Evolutionary conservation across 352 stramenopile genomes (phyloP).

Genomic region (Blastocystis sp.): DNA sequence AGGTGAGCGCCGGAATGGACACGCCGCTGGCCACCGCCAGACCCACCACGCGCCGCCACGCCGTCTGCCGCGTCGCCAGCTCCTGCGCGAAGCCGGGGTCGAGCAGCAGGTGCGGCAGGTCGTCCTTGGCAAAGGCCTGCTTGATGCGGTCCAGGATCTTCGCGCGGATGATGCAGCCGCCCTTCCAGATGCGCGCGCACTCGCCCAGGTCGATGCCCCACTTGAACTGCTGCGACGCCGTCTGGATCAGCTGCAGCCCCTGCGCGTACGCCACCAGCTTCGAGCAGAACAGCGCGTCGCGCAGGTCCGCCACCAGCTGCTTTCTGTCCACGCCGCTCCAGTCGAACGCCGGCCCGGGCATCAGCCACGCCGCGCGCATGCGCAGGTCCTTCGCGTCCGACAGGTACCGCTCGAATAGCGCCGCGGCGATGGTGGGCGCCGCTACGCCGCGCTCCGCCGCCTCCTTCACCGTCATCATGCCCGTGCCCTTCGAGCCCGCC

Average conservation of each 20-base stretch:
- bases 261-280: constrained; percentile 98
- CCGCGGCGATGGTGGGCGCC: constrained; percentile 91
- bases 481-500: constrained; percentile 93
- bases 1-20: constrained; percentile 83
- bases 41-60: constrained; percentile 91
- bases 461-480: constrained; percentile 76
- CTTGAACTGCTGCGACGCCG: constrained; percentile 87
- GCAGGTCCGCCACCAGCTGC: constrained; percentile 92
- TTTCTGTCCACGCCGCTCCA: constrained; percentile 80
- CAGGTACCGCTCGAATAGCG: constrained; percentile 92
- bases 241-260: constrained; percentile 88
- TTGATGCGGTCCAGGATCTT: constrained; percentile 94
- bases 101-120: constrained; percentile 92
- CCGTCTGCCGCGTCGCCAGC: constrained; percentile 88
- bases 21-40: constrained; percentile 90
- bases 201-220: constrained; percentile 93
- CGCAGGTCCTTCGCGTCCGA: constrained; percentile 91
- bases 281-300: constrained; percentile 90
- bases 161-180: constrained; percentile 97
- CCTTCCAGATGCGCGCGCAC: constrained; percentile 96
- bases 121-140: constrained; percentile 85
- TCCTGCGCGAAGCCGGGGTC: constrained; percentile 91
- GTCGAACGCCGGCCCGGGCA: constrained; percentile 52
- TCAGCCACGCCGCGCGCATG: constrained; percentile 72
- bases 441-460: constrained; percentile 90